Percentiles rank a stretch among this genome's conserved stretches.
Evolutionary conservation across 345 rosid species (phyloP).

Genomic region (Citrus hindsii): DNA sequence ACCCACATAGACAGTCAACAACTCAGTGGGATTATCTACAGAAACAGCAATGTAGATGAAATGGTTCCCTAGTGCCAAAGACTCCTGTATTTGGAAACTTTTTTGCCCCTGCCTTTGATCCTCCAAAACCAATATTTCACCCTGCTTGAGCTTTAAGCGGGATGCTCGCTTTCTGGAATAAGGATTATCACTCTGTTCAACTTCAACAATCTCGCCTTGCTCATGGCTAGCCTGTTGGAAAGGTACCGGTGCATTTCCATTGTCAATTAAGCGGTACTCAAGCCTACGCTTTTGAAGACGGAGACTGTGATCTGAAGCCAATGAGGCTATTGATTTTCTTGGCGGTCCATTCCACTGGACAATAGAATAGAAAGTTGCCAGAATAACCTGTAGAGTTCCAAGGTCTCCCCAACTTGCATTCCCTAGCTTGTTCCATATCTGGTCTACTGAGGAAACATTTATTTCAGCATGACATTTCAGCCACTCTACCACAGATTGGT

Average conservation of each 20-base stretch:
- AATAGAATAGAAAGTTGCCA: conserved; percentile 59
- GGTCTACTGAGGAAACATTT: conserved; percentile 44
- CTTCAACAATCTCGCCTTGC: conserved; percentile 47
- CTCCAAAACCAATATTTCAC: conserved; percentile 47
- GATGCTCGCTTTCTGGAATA: conserved; percentile 28
- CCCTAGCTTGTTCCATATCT: conserved; percentile 60
- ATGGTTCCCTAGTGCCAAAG: conserved; percentile 37
- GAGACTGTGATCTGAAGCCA: conserved; percentile 47
- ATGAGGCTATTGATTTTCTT: conserved; percentile 45
- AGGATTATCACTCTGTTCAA: conserved; percentile 25
- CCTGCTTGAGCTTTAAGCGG: conserved; percentile 32
- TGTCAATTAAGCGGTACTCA: conserved; percentile 35
- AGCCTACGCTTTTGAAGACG: conserved; percentile 50
- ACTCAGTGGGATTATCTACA: conserved; percentile 30
- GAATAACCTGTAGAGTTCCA: conserved; percentile 49
- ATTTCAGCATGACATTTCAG: conserved; percentile 49
- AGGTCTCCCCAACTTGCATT: conserved; percentile 65
- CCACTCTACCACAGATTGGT: conserved; percentile 46
- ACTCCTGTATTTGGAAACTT: conserved; percentile 48
- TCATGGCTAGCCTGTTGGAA: conserved; percentile 28
- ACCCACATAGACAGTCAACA: conserved; percentile 47
- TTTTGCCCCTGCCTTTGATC: conserved; percentile 41
- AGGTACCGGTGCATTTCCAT: conserved; percentile 31
- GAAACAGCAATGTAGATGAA: conserved; percentile 42
- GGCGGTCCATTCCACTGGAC: conserved; percentile 50